Percentiles rank a stretch among this genome's conserved stretches.
Evolutionary conservation across 2,329 filamentous ascomycete genomes (phyloP).

Genomic region (Clonostachys rhizophaga): DNA sequence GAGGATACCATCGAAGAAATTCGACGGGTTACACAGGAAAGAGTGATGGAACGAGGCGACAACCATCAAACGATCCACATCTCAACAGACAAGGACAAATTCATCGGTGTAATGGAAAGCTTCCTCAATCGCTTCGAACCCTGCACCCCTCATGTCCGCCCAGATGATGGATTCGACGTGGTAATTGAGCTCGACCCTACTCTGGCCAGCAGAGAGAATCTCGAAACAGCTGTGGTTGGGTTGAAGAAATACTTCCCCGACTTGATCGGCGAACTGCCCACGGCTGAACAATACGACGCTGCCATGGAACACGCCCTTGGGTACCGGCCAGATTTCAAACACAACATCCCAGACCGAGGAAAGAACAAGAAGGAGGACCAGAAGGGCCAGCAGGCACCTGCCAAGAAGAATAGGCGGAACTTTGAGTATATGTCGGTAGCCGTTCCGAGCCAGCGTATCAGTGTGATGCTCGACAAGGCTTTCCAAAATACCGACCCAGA

Average conservation of each 20-base stretch:
- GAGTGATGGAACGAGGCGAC: conserved; percentile 82
- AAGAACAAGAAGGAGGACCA: conserved; percentile 27
- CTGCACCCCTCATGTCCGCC: conserved; percentile 58
- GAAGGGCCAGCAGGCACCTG: conserved; percentile 17
- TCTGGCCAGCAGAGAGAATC: conserved; percentile 74
- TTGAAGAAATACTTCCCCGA: conserved; percentile 76
- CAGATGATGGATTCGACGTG: conserved; percentile 78
- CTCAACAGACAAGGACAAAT: conserved; percentile 66
- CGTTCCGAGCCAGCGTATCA: conserved; percentile 35
- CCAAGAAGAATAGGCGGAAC: conserved; percentile 36
- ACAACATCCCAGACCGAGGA: conserved; percentile 62
- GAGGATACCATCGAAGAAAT: conserved; percentile 71
- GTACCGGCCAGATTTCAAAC: conserved; percentile 72
- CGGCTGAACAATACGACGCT: conserved; percentile 67
- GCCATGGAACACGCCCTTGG: conserved; percentile 73
- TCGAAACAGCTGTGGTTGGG: conserved; percentile 71
- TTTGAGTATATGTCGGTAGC: conserved; percentile 55
- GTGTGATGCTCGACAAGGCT: conserved; percentile 58
- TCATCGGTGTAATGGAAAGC: conserved; percentile 89
- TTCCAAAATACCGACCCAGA: conserved; percentile 55
- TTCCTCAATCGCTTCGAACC: conserved; percentile 86
- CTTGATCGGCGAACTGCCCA: conserved; percentile 68
- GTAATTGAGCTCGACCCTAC: conserved; percentile 81
- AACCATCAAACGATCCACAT: conserved; percentile 98
- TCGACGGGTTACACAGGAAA: conserved; percentile 67